Evolutionary conservation across 768 basidiomycete species (phyloP).

Genomic region (Russula dissimulans): DNA sequence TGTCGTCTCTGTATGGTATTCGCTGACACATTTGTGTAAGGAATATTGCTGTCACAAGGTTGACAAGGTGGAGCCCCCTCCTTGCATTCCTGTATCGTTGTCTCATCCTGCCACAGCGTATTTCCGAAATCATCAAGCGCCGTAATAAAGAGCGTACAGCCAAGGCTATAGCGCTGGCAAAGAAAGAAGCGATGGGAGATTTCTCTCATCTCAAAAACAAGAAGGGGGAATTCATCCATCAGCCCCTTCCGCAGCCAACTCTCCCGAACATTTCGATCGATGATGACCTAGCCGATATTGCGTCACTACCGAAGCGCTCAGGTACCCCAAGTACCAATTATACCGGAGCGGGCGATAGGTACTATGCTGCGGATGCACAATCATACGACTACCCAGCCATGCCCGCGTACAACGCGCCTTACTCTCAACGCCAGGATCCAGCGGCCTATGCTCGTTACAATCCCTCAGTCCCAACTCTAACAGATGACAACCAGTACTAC

Average conservation of each 20-base stretch:
- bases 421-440: constrained; percentile 45
- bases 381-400: constrained; percentile 55
- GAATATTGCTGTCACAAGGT: constrained; percentile 99
- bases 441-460: constrained; percentile 48
- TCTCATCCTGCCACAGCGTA: constrained; percentile 48
- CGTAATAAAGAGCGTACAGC: constrained; percentile 79
- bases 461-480: constrained; percentile 47
- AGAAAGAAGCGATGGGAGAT: constrained; percentile 88
- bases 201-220: constrained; percentile 88
- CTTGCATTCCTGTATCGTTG: constrained; percentile 4
- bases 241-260: constrained; percentile 86
- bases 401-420: constrained; percentile 64
- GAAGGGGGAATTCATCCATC: constrained; percentile 75
- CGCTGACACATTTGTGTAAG: constrained; percentile 29
- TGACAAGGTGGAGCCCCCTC: constrained; percentile 61
- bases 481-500: constrained; percentile 43
- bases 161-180: constrained; percentile 71
- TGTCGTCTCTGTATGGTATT: background rate
- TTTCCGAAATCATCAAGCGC: constrained; percentile 86
- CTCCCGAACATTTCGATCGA: constrained; percentile 87
- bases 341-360: constrained; percentile 35
- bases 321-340: constrained; percentile 43
- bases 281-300: constrained; percentile 54
- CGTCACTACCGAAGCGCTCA: constrained; percentile 47
- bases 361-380: constrained; percentile 43